Conservation (phyloP, 2,329 filamentous ascomycete genomes). For the Penicillium sp. region DNA sequence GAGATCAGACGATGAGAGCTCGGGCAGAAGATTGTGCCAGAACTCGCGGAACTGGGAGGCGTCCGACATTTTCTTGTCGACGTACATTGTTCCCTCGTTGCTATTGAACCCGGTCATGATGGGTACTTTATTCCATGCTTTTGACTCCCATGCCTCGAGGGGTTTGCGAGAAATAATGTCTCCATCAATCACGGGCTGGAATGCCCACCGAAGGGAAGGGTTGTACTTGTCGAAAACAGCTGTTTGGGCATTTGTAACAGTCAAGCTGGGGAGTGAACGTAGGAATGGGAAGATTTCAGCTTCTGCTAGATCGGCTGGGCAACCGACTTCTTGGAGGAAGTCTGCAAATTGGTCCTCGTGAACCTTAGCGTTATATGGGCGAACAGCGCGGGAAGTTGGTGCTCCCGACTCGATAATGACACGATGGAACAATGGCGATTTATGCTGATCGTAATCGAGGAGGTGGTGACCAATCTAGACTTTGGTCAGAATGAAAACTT, state of each 20-base stretch:
- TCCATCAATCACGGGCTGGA: conserved; percentile 67
- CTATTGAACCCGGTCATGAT: conserved; percentile 69
- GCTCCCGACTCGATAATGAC: conserved; percentile 50
- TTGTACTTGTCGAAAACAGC: conserved; percentile 48
- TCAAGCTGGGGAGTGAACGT: conserved; percentile 37
- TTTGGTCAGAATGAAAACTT: not conserved
- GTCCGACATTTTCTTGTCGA: conserved; percentile 51
- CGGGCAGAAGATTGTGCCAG: conserved; percentile 61
- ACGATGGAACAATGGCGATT: conserved; percentile 43
- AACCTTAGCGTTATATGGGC: conserved; percentile 40
- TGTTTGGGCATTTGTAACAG: conserved; percentile 42
- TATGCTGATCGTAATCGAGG: conserved; percentile 46
- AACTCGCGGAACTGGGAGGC: conserved; percentile 58
- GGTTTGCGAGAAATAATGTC: conserved; percentile 59
- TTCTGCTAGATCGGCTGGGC: conserved; percentile 25
- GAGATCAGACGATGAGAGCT: conserved; percentile 53
- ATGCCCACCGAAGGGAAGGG: conserved; percentile 54
- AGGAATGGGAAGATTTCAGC: conserved; percentile 43
- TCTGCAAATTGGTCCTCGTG: conserved; percentile 48
- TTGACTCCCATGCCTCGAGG: conserved; percentile 57
- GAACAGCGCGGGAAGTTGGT: conserved; percentile 48
- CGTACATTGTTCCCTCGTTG: conserved; percentile 66
- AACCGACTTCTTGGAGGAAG: conserved; percentile 40
- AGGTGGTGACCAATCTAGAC: conserved; percentile 66
- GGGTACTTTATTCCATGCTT: conserved; percentile 56